Evolutionary conservation across 148 eudicot species (phyloP), one percentile per base, ranked within the genome.

Genomic region (Camellia japonica): DNA sequence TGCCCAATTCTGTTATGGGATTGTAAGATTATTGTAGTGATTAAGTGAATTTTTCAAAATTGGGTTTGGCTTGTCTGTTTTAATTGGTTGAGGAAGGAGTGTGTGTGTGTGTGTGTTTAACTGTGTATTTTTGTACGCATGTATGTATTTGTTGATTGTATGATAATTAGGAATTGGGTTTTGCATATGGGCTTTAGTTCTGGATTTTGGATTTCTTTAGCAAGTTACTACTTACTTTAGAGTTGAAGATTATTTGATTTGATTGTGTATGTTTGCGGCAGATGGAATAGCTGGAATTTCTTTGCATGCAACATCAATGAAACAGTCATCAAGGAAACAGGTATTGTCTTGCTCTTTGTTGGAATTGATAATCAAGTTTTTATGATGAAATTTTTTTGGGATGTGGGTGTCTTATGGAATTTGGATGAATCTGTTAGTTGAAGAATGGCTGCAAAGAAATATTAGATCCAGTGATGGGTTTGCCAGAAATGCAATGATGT

Each of bases 231-330:
- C 6, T 9, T 30, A 30, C 38, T 30, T 30, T 30, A 30, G 38
- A 30, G 52, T 12, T 42, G 6, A 41, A 49, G 3, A 78, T 67
- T 19, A 54, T 62, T 59, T 65, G 19, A 67, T 81, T 43, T 72
- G 73, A 19, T 79, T 84, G 14, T 19, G 56, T 84, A n/a, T 79
- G 72, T 75, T 61, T 80, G 78, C 52, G 30, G 80, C 93, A 95
- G 99, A 88, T 95, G 99, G 99, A 95, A 92, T 81, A 95, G 97
- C 85, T 95, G 99, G 99, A 95, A 95, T 79, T 95, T 86, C 86
- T 95, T 93, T 80, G 96, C 93, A 19, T 95, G 98, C 83, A 66
- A 89, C 68, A 93, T 96, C 73, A 88, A 91, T 80, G 98, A 96
- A 80, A 88, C 90, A 46, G 89, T 95, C 46, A 92, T 95, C 82